Conservation (phyloP, 2,329 filamentous ascomycete species). For the Penicillium sp. region DNA sequence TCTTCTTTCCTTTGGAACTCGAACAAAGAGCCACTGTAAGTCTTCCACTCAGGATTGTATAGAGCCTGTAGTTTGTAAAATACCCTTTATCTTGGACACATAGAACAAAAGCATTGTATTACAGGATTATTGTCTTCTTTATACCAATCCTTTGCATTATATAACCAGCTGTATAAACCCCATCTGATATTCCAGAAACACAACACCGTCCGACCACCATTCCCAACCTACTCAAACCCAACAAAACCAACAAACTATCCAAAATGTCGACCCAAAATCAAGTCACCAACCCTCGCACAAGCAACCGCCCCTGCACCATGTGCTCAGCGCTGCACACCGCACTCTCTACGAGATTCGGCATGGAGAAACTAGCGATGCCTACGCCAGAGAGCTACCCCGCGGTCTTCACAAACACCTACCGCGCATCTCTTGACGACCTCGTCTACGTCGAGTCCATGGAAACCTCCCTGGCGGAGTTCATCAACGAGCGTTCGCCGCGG, state of each 20-base stretch:
- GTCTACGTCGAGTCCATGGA: neutral
- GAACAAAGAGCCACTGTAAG: too few species aligned
- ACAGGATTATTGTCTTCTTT: too few species aligned
- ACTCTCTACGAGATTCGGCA: neutral
- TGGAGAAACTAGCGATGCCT: neutral
- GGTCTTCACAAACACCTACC: neutral
- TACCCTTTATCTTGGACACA: too few species aligned
- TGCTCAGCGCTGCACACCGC: neutral
- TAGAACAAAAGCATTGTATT: too few species aligned
- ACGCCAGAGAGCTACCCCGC: neutral
- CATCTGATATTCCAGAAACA: neutral
- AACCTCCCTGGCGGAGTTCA: neutral
- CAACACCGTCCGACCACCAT: neutral
- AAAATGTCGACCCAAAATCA: neutral
- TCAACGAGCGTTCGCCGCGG: neutral
- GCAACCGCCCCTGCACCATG: neutral
- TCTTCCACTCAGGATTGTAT: too few species aligned
- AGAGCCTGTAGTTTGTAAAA: too few species aligned
- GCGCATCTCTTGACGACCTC: neutral
- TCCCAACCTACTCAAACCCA: neutral
- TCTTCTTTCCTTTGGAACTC: neutral
- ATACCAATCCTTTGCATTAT: neutral
- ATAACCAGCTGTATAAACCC: neutral
- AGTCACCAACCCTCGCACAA: neutral
- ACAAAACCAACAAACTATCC: neutral